A percentile compares a stretch with the other conserved stretches of the same genome.
These are phyloP conservation scores for Lanmaoa pseudosensibilis DNA, from an alignment of 768 basidiomycete species.

Conservation along the genomic window DNA sequence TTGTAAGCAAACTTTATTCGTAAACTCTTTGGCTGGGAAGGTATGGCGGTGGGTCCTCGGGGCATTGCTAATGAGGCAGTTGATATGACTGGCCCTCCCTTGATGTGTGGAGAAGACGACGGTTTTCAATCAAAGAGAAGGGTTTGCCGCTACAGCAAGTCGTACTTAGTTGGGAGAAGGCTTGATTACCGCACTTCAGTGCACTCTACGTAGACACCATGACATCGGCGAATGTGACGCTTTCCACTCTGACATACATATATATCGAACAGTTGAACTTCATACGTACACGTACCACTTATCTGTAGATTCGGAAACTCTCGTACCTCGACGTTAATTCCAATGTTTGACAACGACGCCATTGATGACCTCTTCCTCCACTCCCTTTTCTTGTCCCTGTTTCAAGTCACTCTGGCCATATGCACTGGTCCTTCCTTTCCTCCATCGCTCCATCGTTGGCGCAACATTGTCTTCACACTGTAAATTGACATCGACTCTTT, in stretches of 20 bases:
- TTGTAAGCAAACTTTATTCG: no score
- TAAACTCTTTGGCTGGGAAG: no score
- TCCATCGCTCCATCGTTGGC: conserved; percentile 54
- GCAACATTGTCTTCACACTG: conserved; percentile 40
- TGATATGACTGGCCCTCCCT: no score
- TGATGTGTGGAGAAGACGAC: no score
- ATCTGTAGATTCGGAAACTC: background rate
- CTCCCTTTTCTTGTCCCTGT: conserved; percentile 39
- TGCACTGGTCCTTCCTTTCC: conserved; percentile 48
- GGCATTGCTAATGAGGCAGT: no score
- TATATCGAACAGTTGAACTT: background rate
- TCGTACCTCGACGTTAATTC: conserved; percentile 33
- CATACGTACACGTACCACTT: background rate
- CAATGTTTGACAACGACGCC: conserved; percentile 60
- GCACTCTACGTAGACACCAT: background rate
- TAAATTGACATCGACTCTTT: conserved; percentile 41
- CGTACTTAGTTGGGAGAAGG: background rate
- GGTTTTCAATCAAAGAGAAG: no score
- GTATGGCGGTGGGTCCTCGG: no score
- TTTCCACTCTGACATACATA: background rate
- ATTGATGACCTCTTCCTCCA: conserved; percentile 56
- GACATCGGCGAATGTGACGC: background rate
- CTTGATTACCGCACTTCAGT: background rate
- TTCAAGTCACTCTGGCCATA: conserved; percentile 52
- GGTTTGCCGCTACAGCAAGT: no score